These are phyloP conservation scores for Tarenaya hassleriana DNA, from an alignment of 345 rosid species.

Conservation along the genomic window DNA sequence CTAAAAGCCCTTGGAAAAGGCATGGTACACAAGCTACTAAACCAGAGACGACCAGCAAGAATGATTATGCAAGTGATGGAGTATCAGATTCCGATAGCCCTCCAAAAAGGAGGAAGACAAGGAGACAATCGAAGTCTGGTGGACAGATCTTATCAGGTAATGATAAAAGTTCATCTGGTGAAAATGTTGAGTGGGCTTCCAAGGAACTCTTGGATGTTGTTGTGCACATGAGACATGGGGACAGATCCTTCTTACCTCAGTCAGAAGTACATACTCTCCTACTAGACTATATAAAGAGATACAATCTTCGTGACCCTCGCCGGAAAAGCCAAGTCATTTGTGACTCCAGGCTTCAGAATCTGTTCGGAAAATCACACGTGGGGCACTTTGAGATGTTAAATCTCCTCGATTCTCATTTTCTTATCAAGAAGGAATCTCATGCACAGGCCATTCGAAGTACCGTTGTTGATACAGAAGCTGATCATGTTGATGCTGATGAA, in stretches of 20 bases:
- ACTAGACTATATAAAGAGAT: slow-evolving; percentile 76
- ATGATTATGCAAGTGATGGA: slow-evolving; percentile 43
- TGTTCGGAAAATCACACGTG: slow-evolving; percentile 92
- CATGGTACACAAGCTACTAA: slow-evolving; percentile 44
- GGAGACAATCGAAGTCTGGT: slow-evolving; percentile 53
- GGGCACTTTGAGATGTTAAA: slow-evolving; percentile 99
- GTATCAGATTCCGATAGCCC: slow-evolving; percentile 63
- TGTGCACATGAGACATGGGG: slow-evolving; percentile 88
- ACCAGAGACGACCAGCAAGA: slow-evolving; percentile 47
- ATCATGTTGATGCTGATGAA: slow-evolving; percentile 66
- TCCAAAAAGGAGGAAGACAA: slow-evolving; percentile 68
- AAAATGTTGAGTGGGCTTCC: slow-evolving; percentile 76
- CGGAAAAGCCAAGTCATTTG: slow-evolving; percentile 91
- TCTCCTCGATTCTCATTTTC: slow-evolving; percentile 90
- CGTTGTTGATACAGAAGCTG: slow-evolving; percentile 59
- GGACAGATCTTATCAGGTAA: slow-evolving; percentile 34
- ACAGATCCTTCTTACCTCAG: slow-evolving; percentile 64
- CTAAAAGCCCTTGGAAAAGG: slow-evolving; percentile 77
- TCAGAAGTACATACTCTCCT: slow-evolving; percentile 81
- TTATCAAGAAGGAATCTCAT: too few relatives aligned
- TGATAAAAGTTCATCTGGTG: slow-evolving; percentile 35
- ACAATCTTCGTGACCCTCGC: slow-evolving; percentile 94
- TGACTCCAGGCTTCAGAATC: slow-evolving; percentile 75
- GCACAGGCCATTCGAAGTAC: slow-evolving; percentile 66
- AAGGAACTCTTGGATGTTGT: slow-evolving; percentile 91